phyloP scores from a whole-genome alignment of 2,329 filamentous ascomycete genomes.

The Fusarium succisae region DNA sequence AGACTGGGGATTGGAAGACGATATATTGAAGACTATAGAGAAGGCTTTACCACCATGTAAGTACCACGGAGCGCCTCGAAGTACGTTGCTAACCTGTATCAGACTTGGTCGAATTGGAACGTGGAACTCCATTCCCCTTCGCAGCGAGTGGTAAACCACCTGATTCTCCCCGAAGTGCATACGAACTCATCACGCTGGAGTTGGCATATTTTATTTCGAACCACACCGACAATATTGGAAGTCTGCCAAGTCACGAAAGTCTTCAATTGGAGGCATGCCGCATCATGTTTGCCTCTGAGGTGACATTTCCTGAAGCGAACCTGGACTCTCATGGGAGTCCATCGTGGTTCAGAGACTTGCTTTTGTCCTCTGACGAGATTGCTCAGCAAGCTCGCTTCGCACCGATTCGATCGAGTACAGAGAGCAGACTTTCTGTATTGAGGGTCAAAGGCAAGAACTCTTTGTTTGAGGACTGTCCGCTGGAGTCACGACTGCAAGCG shows the following conservation, averaged over 20 bases:
- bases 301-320: conserved; percentile 7
- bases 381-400: conserved; percentile 21
- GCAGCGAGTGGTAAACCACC: conserved; percentile 21
- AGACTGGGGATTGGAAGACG: conserved; percentile 54
- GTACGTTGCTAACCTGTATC: background rate
- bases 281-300: conserved; percentile 36
- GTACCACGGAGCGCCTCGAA: background rate
- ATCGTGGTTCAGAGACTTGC: conserved; percentile 26
- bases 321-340: conserved; percentile 3
- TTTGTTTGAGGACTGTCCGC: conserved; percentile 21
- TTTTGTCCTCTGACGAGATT: conserved; percentile 13
- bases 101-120: conserved; percentile 37
- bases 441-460: conserved; percentile 30
- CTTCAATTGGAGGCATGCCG: conserved; percentile 31
- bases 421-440: conserved; percentile 14
- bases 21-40: conserved; percentile 50
- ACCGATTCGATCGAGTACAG: conserved; percentile 18
- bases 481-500: conserved; percentile 20
- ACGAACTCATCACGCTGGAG: conserved; percentile 35
- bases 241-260: conserved; percentile 14
- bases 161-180: conserved; percentile 34
- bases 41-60: conserved; percentile 54
- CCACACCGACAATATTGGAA: conserved; percentile 17
- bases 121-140: conserved; percentile 31
- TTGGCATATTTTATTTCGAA: conserved; percentile 34